Percentiles rank a stretch among this genome's conserved stretches.
Evolutionary conservation across 2,329 filamentous ascomycete species (phyloP).

Genomic region (Calonectria honghensis): DNA sequence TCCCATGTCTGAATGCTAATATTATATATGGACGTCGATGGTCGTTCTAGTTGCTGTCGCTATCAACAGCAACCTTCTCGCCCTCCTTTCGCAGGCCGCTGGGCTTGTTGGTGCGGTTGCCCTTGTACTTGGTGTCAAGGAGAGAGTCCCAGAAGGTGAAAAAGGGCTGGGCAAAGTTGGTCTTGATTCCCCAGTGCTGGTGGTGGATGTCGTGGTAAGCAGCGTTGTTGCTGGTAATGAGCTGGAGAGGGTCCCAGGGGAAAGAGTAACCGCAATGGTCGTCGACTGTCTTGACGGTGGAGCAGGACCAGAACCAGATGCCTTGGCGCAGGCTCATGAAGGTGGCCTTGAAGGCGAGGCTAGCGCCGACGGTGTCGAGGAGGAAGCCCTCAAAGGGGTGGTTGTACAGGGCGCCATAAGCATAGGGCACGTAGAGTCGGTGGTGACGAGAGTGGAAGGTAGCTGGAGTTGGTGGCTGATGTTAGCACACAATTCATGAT

Average conservation of each 20-base stretch:
- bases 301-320: constrained; percentile 91
- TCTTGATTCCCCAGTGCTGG: constrained; percentile 99
- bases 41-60: constrained; percentile 45
- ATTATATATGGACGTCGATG: constrained; percentile 45
- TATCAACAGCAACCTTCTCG: constrained; percentile 45
- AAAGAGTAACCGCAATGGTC: constrained; percentile 98
- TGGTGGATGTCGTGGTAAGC: constrained; percentile 99
- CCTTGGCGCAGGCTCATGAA: constrained; percentile 90
- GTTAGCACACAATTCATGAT: constrained; percentile 58
- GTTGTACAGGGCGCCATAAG: constrained; percentile 97
- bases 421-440: constrained; percentile 97
- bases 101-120: constrained; percentile 69
- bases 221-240: constrained; percentile 94
- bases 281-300: constrained; percentile 96
- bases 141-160: constrained; percentile 96
- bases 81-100: constrained; percentile 57
- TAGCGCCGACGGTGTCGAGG: constrained; percentile 91
- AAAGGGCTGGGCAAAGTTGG: constrained; percentile 92
- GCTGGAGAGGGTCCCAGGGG: constrained; percentile 95
- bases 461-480: constrained; percentile 76
- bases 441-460: constrained; percentile 97
- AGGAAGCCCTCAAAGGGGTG: constrained; percentile 96
- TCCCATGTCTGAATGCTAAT: constrained; percentile 46
- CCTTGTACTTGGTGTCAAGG: constrained; percentile 88
- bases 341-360: constrained; percentile 86